phyloP scores from a whole-genome alignment of 805 yeast species.

The Candida takata region DNA sequence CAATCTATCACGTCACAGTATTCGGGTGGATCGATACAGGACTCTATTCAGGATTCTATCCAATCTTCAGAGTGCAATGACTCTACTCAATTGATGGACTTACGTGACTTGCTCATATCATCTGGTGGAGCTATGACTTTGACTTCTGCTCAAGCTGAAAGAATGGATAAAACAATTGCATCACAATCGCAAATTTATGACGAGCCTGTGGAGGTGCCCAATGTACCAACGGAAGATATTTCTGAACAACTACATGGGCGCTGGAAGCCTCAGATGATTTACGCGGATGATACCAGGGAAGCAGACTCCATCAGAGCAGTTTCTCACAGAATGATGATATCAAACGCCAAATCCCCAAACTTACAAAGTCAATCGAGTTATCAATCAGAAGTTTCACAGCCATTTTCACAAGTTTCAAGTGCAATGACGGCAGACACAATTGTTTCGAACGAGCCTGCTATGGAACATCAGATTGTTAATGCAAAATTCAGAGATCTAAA shows the following conservation, averaged over 20 bases:
- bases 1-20: not conserved
- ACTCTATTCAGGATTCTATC: not conserved
- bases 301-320: not conserved
- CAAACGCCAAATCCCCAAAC: conserved; percentile 7
- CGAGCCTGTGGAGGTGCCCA: not conserved
- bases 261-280: not conserved
- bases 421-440: conserved; percentile 10
- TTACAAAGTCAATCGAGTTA: conserved; percentile 20
- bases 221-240: not conserved
- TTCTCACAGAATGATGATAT: no score
- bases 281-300: not conserved
- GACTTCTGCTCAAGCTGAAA: conserved; percentile 3
- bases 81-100: conserved; percentile 12
- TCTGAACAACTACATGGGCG: not conserved
- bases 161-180: conserved; percentile 12
- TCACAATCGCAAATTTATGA: conserved; percentile 14
- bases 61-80: conserved; percentile 4
- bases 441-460: not conserved
- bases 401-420: conserved; percentile 14
- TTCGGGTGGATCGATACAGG: not conserved
- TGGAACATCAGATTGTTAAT: no score
- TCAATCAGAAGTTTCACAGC: conserved; percentile 21
- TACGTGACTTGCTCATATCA: conserved; percentile 14
- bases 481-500: no score
- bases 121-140: conserved; percentile 10